Percentiles rank a stretch among this genome's conserved stretches.
Evolutionary conservation across 2,329 filamentous ascomycete genomes (phyloP).

Genomic region (Arthrobotrys sphaeroides): DNA sequence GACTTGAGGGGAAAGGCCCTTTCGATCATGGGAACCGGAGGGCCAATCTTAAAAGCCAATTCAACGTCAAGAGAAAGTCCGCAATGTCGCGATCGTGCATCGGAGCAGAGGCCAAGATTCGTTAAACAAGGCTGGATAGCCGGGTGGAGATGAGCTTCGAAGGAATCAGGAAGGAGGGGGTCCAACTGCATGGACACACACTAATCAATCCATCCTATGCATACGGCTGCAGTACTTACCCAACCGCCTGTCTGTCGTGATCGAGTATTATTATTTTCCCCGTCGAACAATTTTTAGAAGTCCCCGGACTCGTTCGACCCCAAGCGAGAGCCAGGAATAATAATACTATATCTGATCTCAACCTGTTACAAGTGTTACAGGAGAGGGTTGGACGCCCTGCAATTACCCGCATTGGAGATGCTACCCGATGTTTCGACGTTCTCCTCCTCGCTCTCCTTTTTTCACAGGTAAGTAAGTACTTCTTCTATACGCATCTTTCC

Average conservation of each 20-base stretch:
- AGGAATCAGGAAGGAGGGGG: slow-evolving; percentile 45
- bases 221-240: too few species aligned
- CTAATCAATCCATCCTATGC: too few species aligned
- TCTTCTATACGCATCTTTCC: too few species aligned
- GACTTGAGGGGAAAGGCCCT: not conserved
- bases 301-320: not conserved
- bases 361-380: slow-evolving; percentile 53
- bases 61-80: too few species aligned
- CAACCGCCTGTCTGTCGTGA: not conserved
- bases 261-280: not conserved
- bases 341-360: slow-evolving; percentile 37
- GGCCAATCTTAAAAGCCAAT: slow-evolving; percentile 17
- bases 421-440: slow-evolving; percentile 38
- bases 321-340: slow-evolving; percentile 26
- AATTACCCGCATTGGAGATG: slow-evolving; percentile 47
- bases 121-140: slow-evolving; percentile 18
- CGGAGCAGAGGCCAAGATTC: slow-evolving; percentile 12
- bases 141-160: slow-evolving; percentile 37
- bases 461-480: not conserved
- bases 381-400: slow-evolving; percentile 46
- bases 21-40: not conserved
- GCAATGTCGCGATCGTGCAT: slow-evolving; percentile 44
- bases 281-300: slow-evolving; percentile 22
- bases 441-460: not conserved
- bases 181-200: slow-evolving; percentile 12